phyloP scores from a whole-genome alignment of 1,139 yeast genomes.

The Pichia sp. region DNA sequence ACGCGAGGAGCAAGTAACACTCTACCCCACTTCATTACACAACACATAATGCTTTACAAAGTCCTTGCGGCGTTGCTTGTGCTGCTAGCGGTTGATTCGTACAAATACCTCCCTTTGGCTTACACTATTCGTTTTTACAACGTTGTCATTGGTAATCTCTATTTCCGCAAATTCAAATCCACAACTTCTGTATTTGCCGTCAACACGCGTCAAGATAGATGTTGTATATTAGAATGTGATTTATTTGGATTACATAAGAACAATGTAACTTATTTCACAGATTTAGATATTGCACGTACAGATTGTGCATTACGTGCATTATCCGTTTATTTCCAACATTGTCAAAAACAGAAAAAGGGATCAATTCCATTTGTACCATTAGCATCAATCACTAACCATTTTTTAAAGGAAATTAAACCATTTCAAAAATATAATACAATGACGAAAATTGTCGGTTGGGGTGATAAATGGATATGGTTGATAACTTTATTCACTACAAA shows the following conservation, averaged over 20 bases:
- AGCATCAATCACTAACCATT: slow-evolving; percentile 62
- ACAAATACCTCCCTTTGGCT: slow-evolving; percentile 64
- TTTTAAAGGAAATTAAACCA: slow-evolving; percentile 66
- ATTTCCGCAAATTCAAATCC: slow-evolving; percentile 26
- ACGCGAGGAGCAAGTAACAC: too few species aligned
- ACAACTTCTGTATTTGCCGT: neutral
- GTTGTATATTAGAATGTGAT: slow-evolving; percentile 77
- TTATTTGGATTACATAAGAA: slow-evolving; percentile 74
- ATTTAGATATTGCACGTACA: slow-evolving; percentile 73
- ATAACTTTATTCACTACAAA: slow-evolving; percentile 44
- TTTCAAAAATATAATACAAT: slow-evolving; percentile 51
- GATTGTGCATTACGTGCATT: slow-evolving; percentile 41
- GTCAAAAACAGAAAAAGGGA: neutral
- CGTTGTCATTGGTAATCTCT: slow-evolving; percentile 35
- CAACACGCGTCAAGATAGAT: slow-evolving; percentile 41
- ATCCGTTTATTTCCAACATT: slow-evolving; percentile 3
- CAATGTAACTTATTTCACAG: slow-evolving; percentile 80
- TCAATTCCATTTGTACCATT: slow-evolving; percentile 65
- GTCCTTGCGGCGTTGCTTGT: slow-evolving; percentile 3
- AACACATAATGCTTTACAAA: neutral
- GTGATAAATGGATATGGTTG: slow-evolving; percentile 76
- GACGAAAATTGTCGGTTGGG: slow-evolving; percentile 77
- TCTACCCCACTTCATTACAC: neutral
- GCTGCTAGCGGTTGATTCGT: slow-evolving; percentile 15
- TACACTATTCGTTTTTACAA: slow-evolving; percentile 59